These are phyloP conservation scores for Fusarium armeniacum DNA, from an alignment of 2,329 filamentous ascomycete species.

Conservation along the genomic window DNA sequence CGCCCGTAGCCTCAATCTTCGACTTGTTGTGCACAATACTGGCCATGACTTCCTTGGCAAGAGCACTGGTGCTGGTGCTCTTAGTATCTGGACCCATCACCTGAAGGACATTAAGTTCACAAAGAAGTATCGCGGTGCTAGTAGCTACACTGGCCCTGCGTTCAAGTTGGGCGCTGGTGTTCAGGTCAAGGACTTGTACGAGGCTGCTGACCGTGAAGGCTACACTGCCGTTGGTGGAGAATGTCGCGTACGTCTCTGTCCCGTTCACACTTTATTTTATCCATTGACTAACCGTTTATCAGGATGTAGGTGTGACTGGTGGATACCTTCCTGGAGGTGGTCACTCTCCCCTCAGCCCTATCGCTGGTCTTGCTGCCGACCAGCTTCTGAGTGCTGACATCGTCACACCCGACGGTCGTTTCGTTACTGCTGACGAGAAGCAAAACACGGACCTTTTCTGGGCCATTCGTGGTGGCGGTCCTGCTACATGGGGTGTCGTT, in stretches of 20 bases:
- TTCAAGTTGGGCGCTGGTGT: constrained; percentile 69
- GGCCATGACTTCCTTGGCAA: constrained; percentile 69
- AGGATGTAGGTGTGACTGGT: constrained; percentile 69
- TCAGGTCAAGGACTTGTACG: constrained; percentile 62
- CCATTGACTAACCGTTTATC: neutral
- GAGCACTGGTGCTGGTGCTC: constrained; percentile 66
- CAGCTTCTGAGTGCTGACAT: constrained; percentile 69
- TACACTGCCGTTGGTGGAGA: constrained; percentile 68
- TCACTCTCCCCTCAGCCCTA: constrained; percentile 65
- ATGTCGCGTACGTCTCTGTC: constrained; percentile 51
- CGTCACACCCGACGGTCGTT: constrained; percentile 63
- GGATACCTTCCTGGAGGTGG: constrained; percentile 74
- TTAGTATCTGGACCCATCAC: constrained; percentile 59
- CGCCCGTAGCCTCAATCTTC: constrained; percentile 61
- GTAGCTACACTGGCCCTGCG: constrained; percentile 64
- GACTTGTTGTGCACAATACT: constrained; percentile 64
- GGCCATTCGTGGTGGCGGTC: constrained; percentile 71
- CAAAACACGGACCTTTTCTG: constrained; percentile 71
- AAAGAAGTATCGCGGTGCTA: constrained; percentile 55
- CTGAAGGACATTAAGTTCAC: constrained; percentile 59
- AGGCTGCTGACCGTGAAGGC: constrained; percentile 60
- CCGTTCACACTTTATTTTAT: fast-evolving
- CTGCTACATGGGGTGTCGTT: constrained; percentile 62
- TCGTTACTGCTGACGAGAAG: constrained; percentile 59
- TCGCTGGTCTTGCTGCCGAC: constrained; percentile 71